Conservation (phyloP, 768 basidiomycete genomes). For the Lentinula sp. region DNA sequence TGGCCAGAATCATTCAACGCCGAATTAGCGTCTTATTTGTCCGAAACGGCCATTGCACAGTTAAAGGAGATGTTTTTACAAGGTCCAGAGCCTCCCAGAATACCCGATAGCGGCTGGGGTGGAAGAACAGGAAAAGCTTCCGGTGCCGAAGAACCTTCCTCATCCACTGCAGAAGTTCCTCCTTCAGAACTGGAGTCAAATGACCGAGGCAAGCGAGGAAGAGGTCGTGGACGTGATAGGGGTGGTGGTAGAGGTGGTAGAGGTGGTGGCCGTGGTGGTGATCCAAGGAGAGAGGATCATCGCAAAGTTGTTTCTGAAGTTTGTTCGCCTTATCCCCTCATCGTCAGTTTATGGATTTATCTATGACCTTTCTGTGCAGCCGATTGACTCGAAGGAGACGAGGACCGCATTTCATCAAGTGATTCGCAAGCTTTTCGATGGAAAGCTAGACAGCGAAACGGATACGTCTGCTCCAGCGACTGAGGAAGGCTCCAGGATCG, state of each 20-base stretch:
- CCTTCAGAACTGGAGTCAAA: conserved; percentile 19
- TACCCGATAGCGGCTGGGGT: conserved; percentile 73
- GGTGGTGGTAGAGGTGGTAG: conserved; percentile 30
- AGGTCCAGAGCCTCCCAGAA: conserved; percentile 71
- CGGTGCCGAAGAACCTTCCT: conserved; percentile 18
- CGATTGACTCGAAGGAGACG: conserved; percentile 74
- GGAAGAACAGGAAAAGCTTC: conserved; percentile 33
- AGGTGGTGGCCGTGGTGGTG: conserved; percentile 26
- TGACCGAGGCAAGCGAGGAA: conserved; percentile 28
- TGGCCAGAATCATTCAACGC: conserved; percentile 63
- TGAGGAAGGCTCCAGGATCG: conserved; percentile 71
- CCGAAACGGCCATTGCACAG: conserved; percentile 48
- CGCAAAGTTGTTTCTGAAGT: conserved; percentile 82
- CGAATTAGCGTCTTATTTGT: conserved; percentile 57
- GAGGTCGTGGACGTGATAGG: conserved; percentile 27
- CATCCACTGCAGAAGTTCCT: conserved; percentile 12
- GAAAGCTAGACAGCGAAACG: conserved; percentile 82
- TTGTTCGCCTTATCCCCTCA: conserved; percentile 23
- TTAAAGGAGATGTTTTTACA: conserved; percentile 75
- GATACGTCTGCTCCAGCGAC: conserved; percentile 41
- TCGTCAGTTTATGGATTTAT: conserved; percentile 1
- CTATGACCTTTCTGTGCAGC: conserved; percentile 37
- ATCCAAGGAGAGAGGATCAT: conserved; percentile 49
- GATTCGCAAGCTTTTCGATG: conserved; percentile 74
- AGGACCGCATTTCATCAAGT: conserved; percentile 79